Evolutionary conservation across 768 basidiomycete genomes (phyloP), one percentile per base, ranked within the genome.

Genomic region (Infundibulicybe gibba): DNA sequence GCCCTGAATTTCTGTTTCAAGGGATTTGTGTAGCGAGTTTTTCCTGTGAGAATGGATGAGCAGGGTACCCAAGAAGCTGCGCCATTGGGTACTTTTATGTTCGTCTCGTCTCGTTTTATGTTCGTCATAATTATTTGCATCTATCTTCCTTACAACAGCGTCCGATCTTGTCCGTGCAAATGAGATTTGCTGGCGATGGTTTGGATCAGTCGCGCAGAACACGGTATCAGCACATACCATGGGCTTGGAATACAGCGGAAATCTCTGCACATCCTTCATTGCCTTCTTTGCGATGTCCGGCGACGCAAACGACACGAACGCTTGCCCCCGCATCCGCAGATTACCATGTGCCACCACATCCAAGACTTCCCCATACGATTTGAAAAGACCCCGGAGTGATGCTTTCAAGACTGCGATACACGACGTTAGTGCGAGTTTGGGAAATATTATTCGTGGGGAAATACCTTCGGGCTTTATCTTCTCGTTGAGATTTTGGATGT

Each of bases 291-390:
- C 97, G 48, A 80, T 79, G 48, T 97, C 92, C 44, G 83, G 73
- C 31, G 83, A 83, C 47, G 77, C 76, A 64, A 99, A 97, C 32
- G 90, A 92, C 32, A 99, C 91, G 61, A 99, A 99, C 3, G 97
- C 97, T 69, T 99, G 97, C 13, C 97, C 97, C 33, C 97, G 79
- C 97, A 99, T 99, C 33, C 97, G 84, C 50, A 99, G 68, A 72
- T 97, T 98, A 44, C 75, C 69, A 65, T 99, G 97, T 9, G 94
- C 94, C 15, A 94, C 88, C n/a, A 99, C 92, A 61, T 95, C 92
- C 20, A 97, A 68, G 14, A 99, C 88, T 51, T 90, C 85, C 11
- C 94, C 92, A 59, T 97, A 99, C 12, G 85, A 78, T 65, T 92
- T 92, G 77, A 99, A 98, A 25, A 99, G 75, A 31, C 87, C 87